Evolutionary conservation across 2,329 filamentous ascomycete species (phyloP), one percentile per base, ranked within the genome.

Genomic region (Stachybotrys chlorohalonatus): DNA sequence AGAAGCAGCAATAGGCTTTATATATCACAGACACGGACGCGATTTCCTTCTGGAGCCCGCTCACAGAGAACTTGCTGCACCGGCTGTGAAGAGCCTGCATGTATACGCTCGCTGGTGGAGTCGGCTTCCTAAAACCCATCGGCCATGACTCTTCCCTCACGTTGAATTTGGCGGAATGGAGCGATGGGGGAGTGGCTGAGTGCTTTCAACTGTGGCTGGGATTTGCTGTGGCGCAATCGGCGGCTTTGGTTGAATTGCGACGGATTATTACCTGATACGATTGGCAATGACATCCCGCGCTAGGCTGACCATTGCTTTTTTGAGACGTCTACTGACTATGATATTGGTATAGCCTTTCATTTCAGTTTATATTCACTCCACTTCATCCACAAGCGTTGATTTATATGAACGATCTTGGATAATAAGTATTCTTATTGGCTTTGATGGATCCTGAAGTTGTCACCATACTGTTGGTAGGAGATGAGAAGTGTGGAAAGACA

Each of bases 401-500:
- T 24, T 24, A 24, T 24, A 24, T 24, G 24, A 24, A 24, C 24
- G 2, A 24, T 24, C 24, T 4, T 24, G 24, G 24, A 24, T 24
- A 24, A 24, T 24, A 24, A 4, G 24, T 24, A 24, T 24, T 24
- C 24, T 24, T 2, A 24, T 24, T 24, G 24, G 24, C 24, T 24
- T 24, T 2, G 16, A 80, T 80, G 75, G 77, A 82, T 52, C 60
- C 71, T 45, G 67, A 76, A 54, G 71, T 71, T 51, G 70, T 83
- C 61, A 80, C 72, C n/a, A 70, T 85, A 13, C 65, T 85, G 31
- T 66, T 84, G 17, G 69, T 85, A n/a, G 82, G 82, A 36, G 81
- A 85, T 66, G 74, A 78, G 56, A 73, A 73, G 62, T 80, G 80
- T 58, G 82, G 82, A 54, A 85, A 85, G 67, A 81, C 80, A 24